phyloP scores from a whole-genome alignment of 2,329 filamentous ascomycete species.

The Fusarium sp. region DNA sequence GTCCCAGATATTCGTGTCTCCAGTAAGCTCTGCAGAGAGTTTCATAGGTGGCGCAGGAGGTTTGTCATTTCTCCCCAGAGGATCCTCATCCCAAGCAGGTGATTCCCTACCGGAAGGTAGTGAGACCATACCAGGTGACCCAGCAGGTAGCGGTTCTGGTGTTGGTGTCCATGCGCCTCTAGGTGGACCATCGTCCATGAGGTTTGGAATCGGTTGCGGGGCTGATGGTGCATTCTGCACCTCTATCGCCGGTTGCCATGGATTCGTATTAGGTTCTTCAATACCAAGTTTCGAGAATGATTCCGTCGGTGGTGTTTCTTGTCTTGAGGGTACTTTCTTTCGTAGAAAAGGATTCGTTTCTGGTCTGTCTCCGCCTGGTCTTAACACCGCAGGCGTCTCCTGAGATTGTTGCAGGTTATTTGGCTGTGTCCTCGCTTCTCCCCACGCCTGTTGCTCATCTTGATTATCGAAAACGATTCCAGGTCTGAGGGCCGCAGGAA shows the following conservation, averaged over 20 bases:
- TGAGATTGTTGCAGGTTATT: constrained; percentile 5
- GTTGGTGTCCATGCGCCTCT: constrained; percentile 47
- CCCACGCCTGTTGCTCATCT: constrained; percentile 50
- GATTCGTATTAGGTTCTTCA: constrained; percentile 55
- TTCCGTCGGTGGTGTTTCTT: constrained; percentile 48
- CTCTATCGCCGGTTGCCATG: constrained; percentile 49
- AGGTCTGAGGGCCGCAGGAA: constrained; percentile 51
- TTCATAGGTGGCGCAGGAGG: constrained; percentile 34
- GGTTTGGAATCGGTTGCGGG: constrained; percentile 23
- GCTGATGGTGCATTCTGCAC: constrained; percentile 31
- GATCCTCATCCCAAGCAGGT: constrained; percentile 57
- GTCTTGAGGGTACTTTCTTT: constrained; percentile 54
- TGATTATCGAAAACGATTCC: constrained; percentile 43
- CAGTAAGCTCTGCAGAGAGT: constrained; percentile 51
- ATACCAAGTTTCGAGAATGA: constrained; percentile 58
- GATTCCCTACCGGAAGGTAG: constrained; percentile 54
- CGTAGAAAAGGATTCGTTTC: constrained; percentile 67
- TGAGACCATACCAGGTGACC: constrained; percentile 52
- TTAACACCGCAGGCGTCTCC: constrained; percentile 49
- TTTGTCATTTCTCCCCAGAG: constrained; percentile 42
- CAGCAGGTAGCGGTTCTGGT: constrained; percentile 44
- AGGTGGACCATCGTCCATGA: constrained; percentile 43
- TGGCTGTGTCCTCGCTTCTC: constrained; percentile 42
- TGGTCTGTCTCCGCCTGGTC: constrained; percentile 49
- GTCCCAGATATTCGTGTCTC: constrained; percentile 64